Evolutionary conservation across 164 flowering plant genomes (phyloP).

Genomic region (Houttuynia cordata): DNA sequence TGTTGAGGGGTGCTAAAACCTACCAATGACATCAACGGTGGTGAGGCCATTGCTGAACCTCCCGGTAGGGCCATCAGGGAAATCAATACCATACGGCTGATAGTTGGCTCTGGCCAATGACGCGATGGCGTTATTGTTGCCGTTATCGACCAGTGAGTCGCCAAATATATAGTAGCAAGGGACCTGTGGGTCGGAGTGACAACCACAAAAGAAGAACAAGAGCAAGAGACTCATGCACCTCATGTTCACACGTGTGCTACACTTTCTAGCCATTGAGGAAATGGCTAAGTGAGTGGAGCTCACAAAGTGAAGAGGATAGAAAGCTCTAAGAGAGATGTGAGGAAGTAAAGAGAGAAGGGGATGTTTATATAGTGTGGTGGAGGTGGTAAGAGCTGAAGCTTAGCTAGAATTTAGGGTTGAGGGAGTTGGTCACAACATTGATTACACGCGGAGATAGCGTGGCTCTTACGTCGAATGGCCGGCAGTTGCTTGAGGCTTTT

Average conservation of each 20-base stretch:
- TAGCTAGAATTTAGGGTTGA: constrained; percentile 7
- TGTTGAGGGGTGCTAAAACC: too few relatives aligned
- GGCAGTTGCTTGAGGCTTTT: too few relatives aligned
- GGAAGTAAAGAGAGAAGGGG: background rate
- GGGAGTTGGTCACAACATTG: constrained; percentile 11
- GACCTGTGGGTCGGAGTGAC: constrained; percentile 28
- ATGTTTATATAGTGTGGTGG: background rate
- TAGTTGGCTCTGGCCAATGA: constrained; percentile 60
- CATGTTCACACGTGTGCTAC: background rate
- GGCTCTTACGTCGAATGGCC: background rate
- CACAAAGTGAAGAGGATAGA: too few relatives aligned
- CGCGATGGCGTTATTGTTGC: constrained; percentile 49
- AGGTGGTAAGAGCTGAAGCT: background rate
- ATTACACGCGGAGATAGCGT: constrained; percentile 8
- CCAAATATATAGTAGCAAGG: constrained; percentile 77
- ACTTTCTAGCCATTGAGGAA: background rate
- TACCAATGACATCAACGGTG: constrained; percentile 49
- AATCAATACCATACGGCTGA: constrained; percentile 68
- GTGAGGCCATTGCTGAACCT: constrained; percentile 28
- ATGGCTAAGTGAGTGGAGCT: too few relatives aligned
- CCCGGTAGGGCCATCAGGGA: constrained; percentile 51
- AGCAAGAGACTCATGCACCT: constrained; percentile 1
- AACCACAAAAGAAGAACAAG: background rate
- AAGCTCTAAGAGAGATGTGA: background rate
- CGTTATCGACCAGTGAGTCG: constrained; percentile 73